Conservation (phyloP, 192 early-diverging fungal genomes). For the Allomyces arbusculus region DNA sequence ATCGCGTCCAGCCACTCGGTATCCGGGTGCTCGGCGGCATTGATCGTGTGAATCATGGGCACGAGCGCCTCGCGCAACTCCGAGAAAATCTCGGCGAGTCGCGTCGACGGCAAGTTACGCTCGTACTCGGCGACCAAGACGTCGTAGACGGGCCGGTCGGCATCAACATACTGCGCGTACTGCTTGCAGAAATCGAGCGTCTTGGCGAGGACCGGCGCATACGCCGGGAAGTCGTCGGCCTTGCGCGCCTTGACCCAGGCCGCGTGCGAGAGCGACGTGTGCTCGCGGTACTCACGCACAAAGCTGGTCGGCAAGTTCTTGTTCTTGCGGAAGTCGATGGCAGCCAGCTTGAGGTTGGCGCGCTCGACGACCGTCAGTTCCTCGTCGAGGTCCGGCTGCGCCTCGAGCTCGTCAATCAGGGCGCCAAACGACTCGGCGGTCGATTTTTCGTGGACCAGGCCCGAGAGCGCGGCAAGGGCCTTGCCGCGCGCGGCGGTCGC, state of each 20-base stretch:
- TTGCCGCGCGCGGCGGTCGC: conserved; percentile 10
- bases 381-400: conserved; percentile 7
- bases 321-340: not conserved
- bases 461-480: conserved; percentile 1
- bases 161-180: conserved; percentile 11
- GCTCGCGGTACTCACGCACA: not conserved
- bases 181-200: conserved; percentile 11
- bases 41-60: conserved; percentile 18
- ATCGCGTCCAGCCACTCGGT: conserved; percentile 8
- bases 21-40: conserved; percentile 16
- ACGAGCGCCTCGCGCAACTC: conserved; percentile 13
- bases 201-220: conserved; percentile 13
- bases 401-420: conserved; percentile 10
- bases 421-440: conserved; percentile 12
- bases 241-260: conserved; percentile 18
- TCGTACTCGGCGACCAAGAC: conserved; percentile 14
- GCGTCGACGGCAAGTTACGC: conserved; percentile 16
- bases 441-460: conserved; percentile 8
- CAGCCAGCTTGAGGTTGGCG: not conserved
- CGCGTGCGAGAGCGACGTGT: not conserved
- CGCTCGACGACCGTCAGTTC: not conserved
- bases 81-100: conserved; percentile 9
- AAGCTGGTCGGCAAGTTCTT: not conserved
- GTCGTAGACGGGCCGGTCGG: conserved; percentile 15
- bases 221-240: conserved; percentile 12